A percentile compares a stretch with the other conserved stretches of the same genome.
Evolutionary conservation across 345 rosid species (phyloP).

Genomic region (Salix viminalis): DNA sequence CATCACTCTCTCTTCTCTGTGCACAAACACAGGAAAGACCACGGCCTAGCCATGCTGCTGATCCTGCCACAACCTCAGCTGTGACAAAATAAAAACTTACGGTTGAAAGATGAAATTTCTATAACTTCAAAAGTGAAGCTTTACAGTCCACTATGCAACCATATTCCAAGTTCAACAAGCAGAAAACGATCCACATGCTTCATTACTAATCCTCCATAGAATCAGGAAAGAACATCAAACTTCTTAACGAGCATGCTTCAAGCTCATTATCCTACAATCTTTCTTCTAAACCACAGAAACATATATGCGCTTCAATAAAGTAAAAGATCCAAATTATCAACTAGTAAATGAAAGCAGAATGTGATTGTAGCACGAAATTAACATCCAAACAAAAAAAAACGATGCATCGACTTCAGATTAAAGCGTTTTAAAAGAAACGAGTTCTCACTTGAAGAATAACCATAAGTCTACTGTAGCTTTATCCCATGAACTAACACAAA

Average conservation of each 20-base stretch:
- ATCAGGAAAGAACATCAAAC: background rate
- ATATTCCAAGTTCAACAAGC: background rate
- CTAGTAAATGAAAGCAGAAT: background rate
- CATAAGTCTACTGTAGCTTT: too few relatives aligned
- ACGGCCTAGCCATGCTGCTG: slow-evolving; percentile 97
- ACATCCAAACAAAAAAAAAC: background rate
- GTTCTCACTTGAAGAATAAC: background rate
- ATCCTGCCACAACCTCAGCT: slow-evolving; percentile 99
- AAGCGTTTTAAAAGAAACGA: background rate
- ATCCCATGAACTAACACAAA: background rate
- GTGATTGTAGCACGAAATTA: background rate
- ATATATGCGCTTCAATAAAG: background rate
- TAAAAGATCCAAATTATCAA: background rate
- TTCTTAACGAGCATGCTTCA: background rate
- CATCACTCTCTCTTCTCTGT: slow-evolving; percentile 79
- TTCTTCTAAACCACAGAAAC: background rate
- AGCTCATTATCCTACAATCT: background rate
- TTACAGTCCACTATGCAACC: background rate
- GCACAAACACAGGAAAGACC: slow-evolving; percentile 99
- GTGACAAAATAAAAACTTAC: slow-evolving; percentile 39
- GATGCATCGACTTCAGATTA: background rate
- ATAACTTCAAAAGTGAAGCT: background rate
- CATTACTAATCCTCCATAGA: background rate
- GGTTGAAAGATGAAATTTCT: slow-evolving; percentile 21
- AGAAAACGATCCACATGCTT: background rate